A percentile compares a stretch with the other conserved stretches of the same genome.
Conservation (phyloP, 345 rosid genomes). For the Raphanus sativus region DNA sequence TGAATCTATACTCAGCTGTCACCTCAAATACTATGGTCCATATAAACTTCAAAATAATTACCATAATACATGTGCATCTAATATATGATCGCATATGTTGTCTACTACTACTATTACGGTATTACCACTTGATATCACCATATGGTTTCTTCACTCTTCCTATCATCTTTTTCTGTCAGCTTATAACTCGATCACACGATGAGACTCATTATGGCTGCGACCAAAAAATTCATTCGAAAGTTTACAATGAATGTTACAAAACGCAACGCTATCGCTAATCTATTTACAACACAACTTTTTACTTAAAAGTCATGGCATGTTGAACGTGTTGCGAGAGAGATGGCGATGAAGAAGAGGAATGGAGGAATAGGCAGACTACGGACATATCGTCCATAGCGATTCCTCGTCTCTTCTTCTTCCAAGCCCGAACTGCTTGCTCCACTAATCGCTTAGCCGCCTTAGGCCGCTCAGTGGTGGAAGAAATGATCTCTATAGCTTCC, state of each 20-base stretch:
- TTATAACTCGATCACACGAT: neutral
- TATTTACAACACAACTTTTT: neutral
- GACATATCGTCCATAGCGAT: conserved; percentile 90
- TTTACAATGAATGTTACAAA: conserved; percentile 17
- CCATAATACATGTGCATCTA: conserved; percentile 11
- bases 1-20: conserved; percentile 31
- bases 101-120: neutral
- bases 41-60: conserved; percentile 3
- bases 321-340: conserved; percentile 27
- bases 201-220: neutral
- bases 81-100: neutral
- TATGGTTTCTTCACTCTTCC: neutral
- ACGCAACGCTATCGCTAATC: neutral
- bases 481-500: conserved; percentile 76
- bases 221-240: neutral
- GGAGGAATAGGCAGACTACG: conserved; percentile 85
- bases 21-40: conserved; percentile 28
- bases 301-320: conserved; percentile 18
- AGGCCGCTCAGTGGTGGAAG: conserved; percentile 53
- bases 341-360: conserved; percentile 42
- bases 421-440: conserved; percentile 55
- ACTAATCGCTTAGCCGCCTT: conserved; percentile 80
- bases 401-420: conserved; percentile 78
- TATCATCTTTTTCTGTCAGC: neutral
- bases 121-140: neutral